Evolutionary conservation across 2,329 filamentous ascomycete genomes (phyloP).

Genomic region (Dothistroma septosporum): DNA sequence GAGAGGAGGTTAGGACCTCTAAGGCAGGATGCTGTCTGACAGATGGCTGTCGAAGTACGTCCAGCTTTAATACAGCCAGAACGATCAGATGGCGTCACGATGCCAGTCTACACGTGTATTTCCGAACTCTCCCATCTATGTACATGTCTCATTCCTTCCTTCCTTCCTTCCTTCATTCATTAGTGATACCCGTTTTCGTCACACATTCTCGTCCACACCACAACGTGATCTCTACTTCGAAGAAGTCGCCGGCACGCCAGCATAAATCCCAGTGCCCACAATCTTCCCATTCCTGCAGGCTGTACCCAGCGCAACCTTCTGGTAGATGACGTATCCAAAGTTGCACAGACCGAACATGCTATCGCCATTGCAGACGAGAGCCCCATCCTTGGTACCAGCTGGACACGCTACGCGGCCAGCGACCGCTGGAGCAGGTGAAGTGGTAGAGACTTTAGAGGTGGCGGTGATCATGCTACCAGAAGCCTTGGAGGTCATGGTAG

Average conservation of each 20-base stretch:
- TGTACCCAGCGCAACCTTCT: slow-evolving; percentile 43
- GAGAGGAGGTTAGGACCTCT: slow-evolving; percentile 41
- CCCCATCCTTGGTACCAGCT: slow-evolving; percentile 36
- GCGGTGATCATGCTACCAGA: background rate
- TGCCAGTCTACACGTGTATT: background rate
- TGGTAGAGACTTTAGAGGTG: background rate
- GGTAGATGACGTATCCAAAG: slow-evolving; percentile 39
- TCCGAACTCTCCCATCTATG: background rate
- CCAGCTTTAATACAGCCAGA: background rate
- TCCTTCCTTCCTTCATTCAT: background rate
- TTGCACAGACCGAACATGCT: slow-evolving; percentile 44
- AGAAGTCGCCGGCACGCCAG: background rate
- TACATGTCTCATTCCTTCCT: slow-evolving; percentile 2
- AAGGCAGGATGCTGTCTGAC: slow-evolving; percentile 26
- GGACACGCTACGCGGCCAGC: background rate
- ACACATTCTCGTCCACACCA: background rate
- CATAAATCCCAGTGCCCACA: slow-evolving; percentile 7
- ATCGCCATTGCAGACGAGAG: slow-evolving; percentile 38
- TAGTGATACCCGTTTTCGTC: background rate
- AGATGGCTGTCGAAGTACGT: no score
- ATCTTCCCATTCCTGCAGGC: slow-evolving; percentile 42
- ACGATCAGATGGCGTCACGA: background rate
- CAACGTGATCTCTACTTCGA: background rate
- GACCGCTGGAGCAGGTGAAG: slow-evolving; percentile 13
- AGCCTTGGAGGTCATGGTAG: background rate